Evolutionary conservation across 352 stramenopile species (phyloP).

Genomic region (Pythium coloratum): DNA sequence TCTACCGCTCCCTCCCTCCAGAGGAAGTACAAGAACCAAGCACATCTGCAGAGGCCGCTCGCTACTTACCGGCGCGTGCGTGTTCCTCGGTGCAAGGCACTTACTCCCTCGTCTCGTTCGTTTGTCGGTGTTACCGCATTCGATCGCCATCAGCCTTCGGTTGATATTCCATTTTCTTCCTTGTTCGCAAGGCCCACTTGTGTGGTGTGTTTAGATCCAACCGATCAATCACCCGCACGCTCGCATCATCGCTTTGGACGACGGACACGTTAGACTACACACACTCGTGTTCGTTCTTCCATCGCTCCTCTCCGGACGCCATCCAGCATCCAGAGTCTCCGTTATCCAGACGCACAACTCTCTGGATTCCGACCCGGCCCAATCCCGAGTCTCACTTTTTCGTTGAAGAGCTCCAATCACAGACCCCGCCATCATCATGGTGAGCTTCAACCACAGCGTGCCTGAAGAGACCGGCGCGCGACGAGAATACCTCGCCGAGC

Average conservation of each 20-base stretch:
- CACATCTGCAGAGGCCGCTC: conserved; percentile 1
- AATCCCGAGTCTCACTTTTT: conserved; percentile 2
- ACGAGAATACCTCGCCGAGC: conserved; percentile 41
- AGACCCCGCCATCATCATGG: conserved; percentile 12
- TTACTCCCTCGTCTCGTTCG: background rate
- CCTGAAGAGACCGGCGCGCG: conserved; percentile 27
- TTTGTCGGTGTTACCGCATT: background rate
- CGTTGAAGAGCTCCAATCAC: conserved; percentile 8
- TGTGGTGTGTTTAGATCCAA: background rate
- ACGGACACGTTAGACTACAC: conserved; percentile 1
- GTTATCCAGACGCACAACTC: background rate
- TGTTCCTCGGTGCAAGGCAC: conserved; percentile 10
- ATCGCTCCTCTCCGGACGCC: conserved; percentile 1
- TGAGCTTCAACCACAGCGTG: conserved; percentile 33
- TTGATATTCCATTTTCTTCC: conserved; percentile 27
- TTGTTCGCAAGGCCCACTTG: conserved; percentile 15
- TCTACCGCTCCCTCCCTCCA: conserved; percentile 6
- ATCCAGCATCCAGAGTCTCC: conserved; percentile 9
- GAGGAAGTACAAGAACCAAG: conserved; percentile 9
- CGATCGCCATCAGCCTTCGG: conserved; percentile 10
- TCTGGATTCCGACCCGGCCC: background rate
- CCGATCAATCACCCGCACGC: background rate
- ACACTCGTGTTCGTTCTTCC: background rate
- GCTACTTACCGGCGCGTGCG: conserved; percentile 12
- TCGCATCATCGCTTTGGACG: background rate